phyloP scores from a whole-genome alignment of 2,329 filamentous ascomycete genomes.

The Beauveria brongniartii region DNA sequence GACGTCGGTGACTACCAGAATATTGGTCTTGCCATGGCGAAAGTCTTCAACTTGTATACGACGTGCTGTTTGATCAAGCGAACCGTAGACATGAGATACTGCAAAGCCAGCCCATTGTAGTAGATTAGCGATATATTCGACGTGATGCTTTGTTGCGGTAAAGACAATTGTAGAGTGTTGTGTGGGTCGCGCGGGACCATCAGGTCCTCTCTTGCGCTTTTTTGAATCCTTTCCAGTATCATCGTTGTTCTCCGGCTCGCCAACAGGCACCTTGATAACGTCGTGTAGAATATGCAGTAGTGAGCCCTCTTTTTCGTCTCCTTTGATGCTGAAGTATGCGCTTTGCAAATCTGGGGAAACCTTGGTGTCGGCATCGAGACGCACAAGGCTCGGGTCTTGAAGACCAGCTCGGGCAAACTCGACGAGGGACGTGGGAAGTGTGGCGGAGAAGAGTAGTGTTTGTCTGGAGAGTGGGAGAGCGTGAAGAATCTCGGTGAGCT shows the following conservation, averaged over 20 bases:
- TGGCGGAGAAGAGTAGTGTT: conserved; percentile 91
- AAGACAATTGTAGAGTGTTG: conserved; percentile 93
- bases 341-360: conserved; percentile 93
- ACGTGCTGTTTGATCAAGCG: conserved; percentile 86
- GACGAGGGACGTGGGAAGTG: conserved; percentile 84
- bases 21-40: conserved; percentile 72
- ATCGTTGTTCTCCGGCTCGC: conserved; percentile 43
- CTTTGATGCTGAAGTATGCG: conserved; percentile 90
- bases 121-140: conserved; percentile 83
- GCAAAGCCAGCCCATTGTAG: conserved; percentile 76
- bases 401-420: conserved; percentile 92
- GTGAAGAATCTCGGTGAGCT: conserved; percentile 87
- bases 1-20: conserved; percentile 93
- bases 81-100: conserved; percentile 90
- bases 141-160: conserved; percentile 90
- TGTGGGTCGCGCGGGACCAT: conserved; percentile 59
- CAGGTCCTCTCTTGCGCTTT: conserved; percentile 61
- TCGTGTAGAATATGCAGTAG: conserved; percentile 83
- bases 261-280: conserved; percentile 83
- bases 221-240: conserved; percentile 44
- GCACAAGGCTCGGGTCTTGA: conserved; percentile 83
- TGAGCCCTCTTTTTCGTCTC: conserved; percentile 87
- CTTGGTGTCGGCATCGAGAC: conserved; percentile 90
- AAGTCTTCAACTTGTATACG: conserved; percentile 91
- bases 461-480: conserved; percentile 77